phyloP scores from a whole-genome alignment of 2,329 filamentous ascomycete species.

The Helotiales sp. region DNA sequence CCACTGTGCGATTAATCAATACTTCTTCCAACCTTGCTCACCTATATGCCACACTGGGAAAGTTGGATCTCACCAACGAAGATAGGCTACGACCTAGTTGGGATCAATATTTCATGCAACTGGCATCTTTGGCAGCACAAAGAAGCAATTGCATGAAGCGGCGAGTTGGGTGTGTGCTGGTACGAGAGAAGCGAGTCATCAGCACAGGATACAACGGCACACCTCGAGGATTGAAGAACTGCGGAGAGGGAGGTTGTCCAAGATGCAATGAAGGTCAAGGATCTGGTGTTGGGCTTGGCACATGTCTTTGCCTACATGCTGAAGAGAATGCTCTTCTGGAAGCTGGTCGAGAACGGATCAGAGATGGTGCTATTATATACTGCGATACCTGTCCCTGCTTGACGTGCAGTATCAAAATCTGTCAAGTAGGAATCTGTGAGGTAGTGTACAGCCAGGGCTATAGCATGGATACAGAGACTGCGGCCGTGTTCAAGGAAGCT shows the following conservation, averaged over 20 bases:
- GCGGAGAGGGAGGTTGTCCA: slow-evolving; percentile 85
- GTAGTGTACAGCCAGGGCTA: slow-evolving; percentile 94
- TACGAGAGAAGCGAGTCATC: slow-evolving; percentile 82
- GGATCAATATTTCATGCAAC: slow-evolving; percentile 98
- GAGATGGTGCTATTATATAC: slow-evolving; percentile 80
- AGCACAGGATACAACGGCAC: slow-evolving; percentile 98
- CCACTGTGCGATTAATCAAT: slow-evolving; percentile 85
- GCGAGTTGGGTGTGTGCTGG: slow-evolving; percentile 90
- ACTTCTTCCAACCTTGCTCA: slow-evolving; percentile 70
- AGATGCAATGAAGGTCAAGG: slow-evolving; percentile 78
- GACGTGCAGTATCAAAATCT: slow-evolving; percentile 98
- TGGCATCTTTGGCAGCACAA: slow-evolving; percentile 88
- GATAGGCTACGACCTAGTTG: slow-evolving; percentile 83
- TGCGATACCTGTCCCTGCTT: slow-evolving; percentile 96
- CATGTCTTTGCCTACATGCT: slow-evolving; percentile 94
- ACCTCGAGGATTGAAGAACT: slow-evolving; percentile 85
- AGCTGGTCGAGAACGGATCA: slow-evolving; percentile 86
- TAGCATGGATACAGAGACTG: slow-evolving; percentile 87
- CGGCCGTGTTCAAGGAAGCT: slow-evolving; percentile 77
- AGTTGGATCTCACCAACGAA: slow-evolving; percentile 74
- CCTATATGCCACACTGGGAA: slow-evolving; percentile 70
- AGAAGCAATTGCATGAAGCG: slow-evolving; percentile 98
- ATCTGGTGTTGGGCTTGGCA: slow-evolving; percentile 72
- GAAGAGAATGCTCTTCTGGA: slow-evolving; percentile 97
- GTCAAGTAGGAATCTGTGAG: slow-evolving; percentile 92